Evolutionary conservation across 2,329 filamentous ascomycete genomes (phyloP).

Genomic region (Aspergillus tubingensis): DNA sequence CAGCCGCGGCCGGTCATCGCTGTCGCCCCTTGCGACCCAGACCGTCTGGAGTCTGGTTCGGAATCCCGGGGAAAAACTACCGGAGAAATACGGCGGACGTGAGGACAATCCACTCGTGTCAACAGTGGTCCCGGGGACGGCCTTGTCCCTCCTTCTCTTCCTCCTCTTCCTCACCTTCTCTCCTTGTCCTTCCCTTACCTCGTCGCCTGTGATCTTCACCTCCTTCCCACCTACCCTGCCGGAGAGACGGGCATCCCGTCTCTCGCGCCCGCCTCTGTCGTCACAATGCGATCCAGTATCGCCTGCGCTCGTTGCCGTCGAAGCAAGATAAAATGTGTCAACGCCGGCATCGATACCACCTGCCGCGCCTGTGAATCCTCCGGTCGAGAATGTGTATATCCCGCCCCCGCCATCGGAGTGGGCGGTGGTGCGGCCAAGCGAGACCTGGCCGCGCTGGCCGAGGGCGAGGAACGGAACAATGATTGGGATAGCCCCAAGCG

Average conservation of each 20-base stretch:
- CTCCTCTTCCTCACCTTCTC: slow-evolving; percentile 1
- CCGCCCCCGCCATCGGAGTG: slow-evolving; percentile 47
- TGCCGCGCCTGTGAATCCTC: slow-evolving; percentile 75
- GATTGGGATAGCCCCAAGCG: slow-evolving; percentile 48
- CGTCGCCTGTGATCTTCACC: not conserved
- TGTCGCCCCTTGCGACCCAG: slow-evolving; percentile 11
- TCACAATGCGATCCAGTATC: slow-evolving; percentile 71
- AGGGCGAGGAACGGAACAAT: slow-evolving; percentile 43
- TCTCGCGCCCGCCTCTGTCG: slow-evolving; percentile 14
- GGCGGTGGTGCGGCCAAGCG: slow-evolving; percentile 37
- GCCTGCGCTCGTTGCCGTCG: slow-evolving; percentile 74
- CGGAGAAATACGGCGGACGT: slow-evolving; percentile 26
- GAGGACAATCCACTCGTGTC: slow-evolving; percentile 16
- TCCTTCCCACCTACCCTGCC: not conserved
- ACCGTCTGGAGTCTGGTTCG: slow-evolving; percentile 15
- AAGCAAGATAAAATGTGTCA: slow-evolving; percentile 87
- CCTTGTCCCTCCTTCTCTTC: slow-evolving; percentile 14
- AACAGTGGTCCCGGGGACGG: slow-evolving; percentile 17
- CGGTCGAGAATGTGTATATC: slow-evolving; percentile 72
- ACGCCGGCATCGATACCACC: slow-evolving; percentile 68
- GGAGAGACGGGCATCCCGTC: slow-evolving; percentile 22
- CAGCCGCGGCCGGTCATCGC: slow-evolving; percentile 5
- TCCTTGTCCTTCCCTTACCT: not conserved
- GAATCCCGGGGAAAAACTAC: slow-evolving; percentile 27
- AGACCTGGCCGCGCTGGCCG: slow-evolving; percentile 38